phyloP scores from a whole-genome alignment of 805 yeast genomes.

The Pichia scutulata region DNA sequence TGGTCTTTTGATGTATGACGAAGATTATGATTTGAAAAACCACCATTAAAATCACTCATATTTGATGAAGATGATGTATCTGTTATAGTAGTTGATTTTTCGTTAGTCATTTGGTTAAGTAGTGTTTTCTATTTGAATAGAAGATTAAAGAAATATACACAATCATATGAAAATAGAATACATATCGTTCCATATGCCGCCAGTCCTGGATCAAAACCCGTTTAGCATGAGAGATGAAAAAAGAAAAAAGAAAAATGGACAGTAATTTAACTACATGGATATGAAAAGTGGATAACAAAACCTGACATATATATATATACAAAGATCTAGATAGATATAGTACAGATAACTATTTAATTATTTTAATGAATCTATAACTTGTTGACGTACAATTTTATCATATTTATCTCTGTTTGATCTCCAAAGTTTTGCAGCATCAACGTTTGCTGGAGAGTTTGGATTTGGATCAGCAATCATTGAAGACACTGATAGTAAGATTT shows the following conservation, averaged over 20 bases:
- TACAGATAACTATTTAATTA: not conserved
- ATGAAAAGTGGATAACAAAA: no score
- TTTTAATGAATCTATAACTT: conserved; percentile 35
- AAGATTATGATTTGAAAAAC: conserved; percentile 14
- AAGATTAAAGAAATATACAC: no score
- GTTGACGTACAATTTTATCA: conserved; percentile 53
- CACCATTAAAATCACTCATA: conserved; percentile 8
- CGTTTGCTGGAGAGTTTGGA: conserved; percentile 91
- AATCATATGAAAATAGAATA: no score
- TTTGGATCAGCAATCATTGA: conserved; percentile 97
- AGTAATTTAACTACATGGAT: no score
- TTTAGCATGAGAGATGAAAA: not conserved
- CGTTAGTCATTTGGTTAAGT: not conserved
- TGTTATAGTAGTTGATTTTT: not conserved
- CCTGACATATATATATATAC: no score
- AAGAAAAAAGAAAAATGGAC: not conserved
- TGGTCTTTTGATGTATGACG: conserved; percentile 17
- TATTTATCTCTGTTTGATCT: conserved; percentile 72
- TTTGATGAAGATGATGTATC: not conserved
- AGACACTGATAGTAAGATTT: conserved; percentile 84
- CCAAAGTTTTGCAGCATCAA: conserved; percentile 78
- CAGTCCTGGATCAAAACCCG: not conserved
- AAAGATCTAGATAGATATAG: no score
- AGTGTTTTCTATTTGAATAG: no score
- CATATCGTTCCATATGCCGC: not conserved